Conservation (phyloP, 345 rosid species). For the Eucalyptus marginata region DNA sequence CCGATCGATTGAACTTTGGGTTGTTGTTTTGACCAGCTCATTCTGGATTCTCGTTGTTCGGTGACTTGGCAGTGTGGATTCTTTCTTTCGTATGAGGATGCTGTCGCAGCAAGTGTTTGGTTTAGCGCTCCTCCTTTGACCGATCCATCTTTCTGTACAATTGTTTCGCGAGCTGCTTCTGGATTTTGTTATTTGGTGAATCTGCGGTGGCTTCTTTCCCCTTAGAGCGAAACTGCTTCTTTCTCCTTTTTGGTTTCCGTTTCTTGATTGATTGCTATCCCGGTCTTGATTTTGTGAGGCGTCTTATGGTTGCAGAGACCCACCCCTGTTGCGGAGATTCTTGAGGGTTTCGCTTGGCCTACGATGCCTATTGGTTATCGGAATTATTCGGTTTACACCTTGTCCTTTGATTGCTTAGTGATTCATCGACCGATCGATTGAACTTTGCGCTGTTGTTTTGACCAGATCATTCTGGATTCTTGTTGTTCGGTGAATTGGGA, state of each 20-base stretch:
- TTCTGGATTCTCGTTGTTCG: no score
- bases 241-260: background rate
- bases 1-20: no score
- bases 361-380: background rate
- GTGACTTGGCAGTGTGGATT: no score
- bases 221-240: no score
- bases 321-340: background rate
- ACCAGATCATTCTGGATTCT: background rate
- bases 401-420: background rate
- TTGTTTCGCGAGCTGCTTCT: no score
- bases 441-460: background rate
- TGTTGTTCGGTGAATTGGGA: background rate
- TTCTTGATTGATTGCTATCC: background rate
- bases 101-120: no score
- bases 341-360: background rate
- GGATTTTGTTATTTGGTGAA: no score
- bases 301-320: background rate
- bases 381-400: background rate
- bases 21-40: no score
- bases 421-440: background rate
- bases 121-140: no score
- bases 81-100: no score
- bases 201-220: no score
- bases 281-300: background rate
- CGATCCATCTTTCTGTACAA: no score